A percentile compares a stretch with the other conserved stretches of the same genome.
Evolutionary conservation across 441 rosid species (phyloP).

Genomic region (Erysimum cheiri): DNA sequence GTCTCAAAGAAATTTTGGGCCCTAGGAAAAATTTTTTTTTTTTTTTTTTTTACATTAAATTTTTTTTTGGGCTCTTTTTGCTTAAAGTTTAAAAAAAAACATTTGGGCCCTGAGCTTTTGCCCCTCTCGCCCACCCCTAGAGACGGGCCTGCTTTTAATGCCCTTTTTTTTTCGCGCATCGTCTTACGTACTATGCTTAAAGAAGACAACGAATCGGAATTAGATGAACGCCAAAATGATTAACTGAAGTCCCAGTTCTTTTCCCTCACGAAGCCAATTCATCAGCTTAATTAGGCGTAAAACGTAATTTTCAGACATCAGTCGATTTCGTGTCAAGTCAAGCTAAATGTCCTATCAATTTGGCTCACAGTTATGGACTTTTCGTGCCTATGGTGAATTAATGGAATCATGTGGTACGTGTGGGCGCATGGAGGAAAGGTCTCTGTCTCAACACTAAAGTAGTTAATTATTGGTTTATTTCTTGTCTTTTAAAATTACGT

Average conservation of each 20-base stretch:
- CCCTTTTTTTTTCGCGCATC: too few species aligned
- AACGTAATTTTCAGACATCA: background rate
- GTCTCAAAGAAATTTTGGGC: too few species aligned
- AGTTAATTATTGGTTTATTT: background rate
- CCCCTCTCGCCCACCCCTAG: too few species aligned
- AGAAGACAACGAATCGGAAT: background rate
- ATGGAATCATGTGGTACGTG: conserved; percentile 3
- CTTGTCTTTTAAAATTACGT: background rate
- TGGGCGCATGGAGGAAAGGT: conserved; percentile 2
- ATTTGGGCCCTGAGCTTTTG: too few species aligned
- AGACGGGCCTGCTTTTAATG: too few species aligned
- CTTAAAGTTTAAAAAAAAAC: too few species aligned
- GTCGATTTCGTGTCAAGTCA: background rate
- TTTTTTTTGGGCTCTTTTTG: too few species aligned
- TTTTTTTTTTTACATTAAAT: too few species aligned
- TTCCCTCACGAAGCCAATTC: background rate
- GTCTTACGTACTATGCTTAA: too few species aligned
- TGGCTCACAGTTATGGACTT: background rate
- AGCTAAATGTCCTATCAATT: conserved; percentile 3
- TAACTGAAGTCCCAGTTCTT: background rate
- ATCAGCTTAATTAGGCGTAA: background rate
- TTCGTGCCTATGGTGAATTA: background rate
- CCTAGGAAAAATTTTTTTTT: too few species aligned
- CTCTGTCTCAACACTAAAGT: background rate
- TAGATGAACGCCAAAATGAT: background rate